Base-by-base conservation (phyloP, 768 basidiomycete genomes). In the Hericium alpestre region DNA sequence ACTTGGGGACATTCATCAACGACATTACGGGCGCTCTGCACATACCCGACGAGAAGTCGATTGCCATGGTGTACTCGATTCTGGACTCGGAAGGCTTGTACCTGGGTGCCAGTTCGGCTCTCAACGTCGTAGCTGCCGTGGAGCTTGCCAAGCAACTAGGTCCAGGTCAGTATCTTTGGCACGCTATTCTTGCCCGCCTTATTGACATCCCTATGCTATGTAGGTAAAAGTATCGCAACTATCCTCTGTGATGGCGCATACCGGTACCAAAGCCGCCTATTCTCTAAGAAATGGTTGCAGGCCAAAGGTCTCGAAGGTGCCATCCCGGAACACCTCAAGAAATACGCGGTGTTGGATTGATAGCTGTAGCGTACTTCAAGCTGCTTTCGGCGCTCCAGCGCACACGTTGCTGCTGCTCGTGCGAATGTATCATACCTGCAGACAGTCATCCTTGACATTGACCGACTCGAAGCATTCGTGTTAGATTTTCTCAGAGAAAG, bases 171-270 rank as follows among this genome's bases (percentile, higher is more conserved):
- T 61, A 40, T 48, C 20, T 40, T 16, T 55, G 8, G 8, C 32
- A 10, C n/a, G 20, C 11, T 59, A 37, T n/a, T 53, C 27, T 22
- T 25, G 11, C 2, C 3, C 52, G 52, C 50, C 46, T 23, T 13
- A 11, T 1, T n/a, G 46, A 55, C 54, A 39, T 39, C 1, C 18
- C 12, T 41, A 8, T 8, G 39, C 38, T 11, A 4, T 48, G 32
- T 59, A 93, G 90, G 89, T 38, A 86, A 87, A 20, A 90, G 78
- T 15, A 76, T 98, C 27, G 93, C 84, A 1, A 99, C 96, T 4
- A 79, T 97, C 54, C 72, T 99, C 40, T 91, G 88, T 69, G 96
- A 99, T 67, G 96, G 95, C 7, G 96, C 96, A 48, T 95, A 98
- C 66, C 81, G 96, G 66, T 96, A 99, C 67, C 96, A 98, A 73